Base-by-base conservation (phyloP, 345 rosid species). In the Eucalyptus caleyi region DNA sequence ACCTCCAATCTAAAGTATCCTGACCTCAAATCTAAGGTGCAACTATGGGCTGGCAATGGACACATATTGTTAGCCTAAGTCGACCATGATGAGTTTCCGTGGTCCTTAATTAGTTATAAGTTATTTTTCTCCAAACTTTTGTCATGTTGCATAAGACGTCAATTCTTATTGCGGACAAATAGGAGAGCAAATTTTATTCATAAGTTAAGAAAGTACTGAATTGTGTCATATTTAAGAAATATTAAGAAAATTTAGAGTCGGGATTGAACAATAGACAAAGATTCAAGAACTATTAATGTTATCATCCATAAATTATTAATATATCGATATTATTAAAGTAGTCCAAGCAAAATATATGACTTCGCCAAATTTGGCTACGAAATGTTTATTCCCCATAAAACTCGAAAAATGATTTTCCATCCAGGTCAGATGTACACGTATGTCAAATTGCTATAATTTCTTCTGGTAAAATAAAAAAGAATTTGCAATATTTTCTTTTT, bases 31-130 rank as follows among this genome's bases (percentile, higher is more conserved):
- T 27, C 69, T 27, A 62, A 13, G 18, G 16, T 13, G 77, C 40
- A 13, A 4, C 3, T 8, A n/a, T 65, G 11, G 37, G 9, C 37
- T 4, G 2, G 21, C 11, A 15, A 3, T 15, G 37, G 9, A 2
- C 18, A 16, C 6, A 0, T 37, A n/a, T 65, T n/a, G 21, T 65
- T n/a, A 65, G 19, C 40, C 21, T 12, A 30, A 5, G 34, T 30
- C 8, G 5, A 8, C 11, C 40, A 2, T n/a, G 8, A n/a, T 4
- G 16, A n/a, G 6, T 8, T 9, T n/a, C 0, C 1, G 2, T 62
- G 32, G 3, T 62, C 37, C 9, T 30, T 1, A 14, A 16, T 65
- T 0, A 4, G 9, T 65, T 4, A 65, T 7, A 3, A 16, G 21
- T 65, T n/a, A 15, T 7, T n/a, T n/a, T 65, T 4, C 11, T 65